Base-by-base conservation (phyloP, 2,329 filamentous ascomycete genomes). In the Pyrenochaeta sp. region DNA sequence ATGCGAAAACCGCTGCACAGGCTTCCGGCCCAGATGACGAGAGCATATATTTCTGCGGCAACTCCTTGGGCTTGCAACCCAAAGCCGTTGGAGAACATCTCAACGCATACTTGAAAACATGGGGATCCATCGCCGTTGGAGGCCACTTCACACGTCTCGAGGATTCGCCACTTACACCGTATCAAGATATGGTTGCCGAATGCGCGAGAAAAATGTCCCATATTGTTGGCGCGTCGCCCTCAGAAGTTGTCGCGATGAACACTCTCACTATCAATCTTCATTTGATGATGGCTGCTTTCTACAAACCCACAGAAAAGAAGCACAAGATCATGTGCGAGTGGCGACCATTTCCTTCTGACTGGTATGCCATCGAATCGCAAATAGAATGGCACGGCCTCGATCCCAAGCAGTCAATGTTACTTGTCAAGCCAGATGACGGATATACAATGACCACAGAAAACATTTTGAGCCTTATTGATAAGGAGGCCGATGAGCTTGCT, bases 271-370 rank as follows among this genome's bases (percentile, higher is more conserved):
- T 83, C 30, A 96, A 96, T 73, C 74, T 96, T 49, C 91, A 96
- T 69, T 74, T 95, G n/a, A 81, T 95, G 72, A 87, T 96, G 87
- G 89, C 89, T 3, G 90, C 88, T 71, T 96, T 96, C 77, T 96
- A 94, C 78, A 83, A 80, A 56, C 91, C 91, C 0, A 89, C 82
- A 0, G 75, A 77, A 41, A 78, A 82, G 72, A 83, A 77, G 45
- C 87, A 89, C 77, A 95, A 93, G 77, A 89, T 96, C 58, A 89
- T 96, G 50, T 81, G 93, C 23, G 91, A 97, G 74, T 91, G 90
- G 79, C 91, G 92, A 69, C 91, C 92, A 0, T 97, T 97, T 61
- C 92, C 92, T 0, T 93, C 89, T 74, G 92, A 97, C 69, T 89
- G 90, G 75, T 96, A 93, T 71, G 91, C 90, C 4, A 86, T 96